Percentiles rank a stretch among this genome's conserved stretches.
phyloP scores from a whole-genome alignment of 805 yeast genomes.

The Candida michaelii region DNA sequence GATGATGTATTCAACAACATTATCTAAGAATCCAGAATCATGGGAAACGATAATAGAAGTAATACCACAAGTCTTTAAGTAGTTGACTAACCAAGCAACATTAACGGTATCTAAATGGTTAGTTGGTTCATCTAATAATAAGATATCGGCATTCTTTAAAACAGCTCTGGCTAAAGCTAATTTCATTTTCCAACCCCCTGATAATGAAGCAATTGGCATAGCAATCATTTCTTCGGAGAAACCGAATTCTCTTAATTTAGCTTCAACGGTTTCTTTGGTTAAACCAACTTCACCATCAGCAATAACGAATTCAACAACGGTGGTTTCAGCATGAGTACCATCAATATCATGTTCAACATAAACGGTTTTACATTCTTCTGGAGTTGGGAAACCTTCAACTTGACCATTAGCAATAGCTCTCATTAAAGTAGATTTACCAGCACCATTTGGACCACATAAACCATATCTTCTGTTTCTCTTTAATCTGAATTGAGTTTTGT shows the following conservation, averaged over 20 bases:
- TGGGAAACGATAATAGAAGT: slow-evolving; percentile 98
- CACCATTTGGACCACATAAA: slow-evolving; percentile 70
- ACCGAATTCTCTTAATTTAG: slow-evolving; percentile 83
- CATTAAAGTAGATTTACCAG: slow-evolving; percentile 68
- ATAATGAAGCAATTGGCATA: slow-evolving; percentile 93
- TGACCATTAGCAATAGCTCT: slow-evolving; percentile 96
- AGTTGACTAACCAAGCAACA: slow-evolving; percentile 99
- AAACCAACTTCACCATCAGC: slow-evolving; percentile 76
- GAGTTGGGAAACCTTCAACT: slow-evolving; percentile 99
- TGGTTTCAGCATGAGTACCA: slow-evolving; percentile 94
- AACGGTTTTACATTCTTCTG: slow-evolving; percentile 98
- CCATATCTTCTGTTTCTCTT: slow-evolving; percentile 99
- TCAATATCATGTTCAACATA: slow-evolving; percentile 99
- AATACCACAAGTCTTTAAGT: slow-evolving; percentile 97
- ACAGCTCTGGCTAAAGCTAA: slow-evolving; percentile 99
- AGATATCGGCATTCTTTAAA: slow-evolving; percentile 95
- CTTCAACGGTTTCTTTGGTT: slow-evolving; percentile 66
- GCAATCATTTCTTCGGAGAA: slow-evolving; percentile 91
- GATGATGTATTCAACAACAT: slow-evolving; percentile 95
- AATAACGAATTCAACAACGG: slow-evolving; percentile 89
- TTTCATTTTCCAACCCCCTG: slow-evolving; percentile 99
- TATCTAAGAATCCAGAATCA: slow-evolving; percentile 99
- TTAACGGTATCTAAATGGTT: slow-evolving; percentile 99
- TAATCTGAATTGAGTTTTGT: slow-evolving; percentile 98
- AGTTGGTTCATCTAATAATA: slow-evolving; percentile 99